phyloP scores from a whole-genome alignment of 2,329 filamentous ascomycete species.

The Colletotrichum australisinense region DNA sequence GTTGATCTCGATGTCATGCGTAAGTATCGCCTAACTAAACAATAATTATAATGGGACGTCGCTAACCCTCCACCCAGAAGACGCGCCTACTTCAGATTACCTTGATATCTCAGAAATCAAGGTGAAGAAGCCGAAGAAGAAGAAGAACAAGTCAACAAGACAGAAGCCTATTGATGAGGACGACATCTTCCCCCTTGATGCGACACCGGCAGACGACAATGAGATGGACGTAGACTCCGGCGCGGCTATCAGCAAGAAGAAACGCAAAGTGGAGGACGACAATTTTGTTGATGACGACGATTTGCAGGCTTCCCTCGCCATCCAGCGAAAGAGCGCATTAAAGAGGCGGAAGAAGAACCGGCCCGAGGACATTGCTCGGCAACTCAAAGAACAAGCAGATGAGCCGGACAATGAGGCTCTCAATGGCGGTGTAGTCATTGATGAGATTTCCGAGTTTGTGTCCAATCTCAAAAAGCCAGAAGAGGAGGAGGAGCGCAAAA shows the following conservation, averaged over 20 bases:
- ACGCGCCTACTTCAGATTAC: conserved; percentile 85
- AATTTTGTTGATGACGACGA: conserved; percentile 92
- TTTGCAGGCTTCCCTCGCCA: conserved; percentile 84
- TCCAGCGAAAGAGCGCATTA: conserved; percentile 84
- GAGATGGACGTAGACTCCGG: conserved; percentile 82
- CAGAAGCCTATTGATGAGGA: conserved; percentile 76
- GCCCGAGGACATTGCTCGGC: conserved; percentile 87
- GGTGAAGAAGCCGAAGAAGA: conserved; percentile 95
- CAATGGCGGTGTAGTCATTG: conserved; percentile 81
- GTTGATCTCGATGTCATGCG: conserved; percentile 85
- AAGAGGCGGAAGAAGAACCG: conserved; percentile 92
- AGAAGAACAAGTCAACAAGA: conserved; percentile 82
- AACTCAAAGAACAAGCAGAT: conserved; percentile 75
- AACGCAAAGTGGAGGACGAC: conserved; percentile 72
- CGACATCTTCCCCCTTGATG: conserved; percentile 63
- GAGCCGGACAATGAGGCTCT: conserved; percentile 60
- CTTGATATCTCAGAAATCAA: conserved; percentile 88
- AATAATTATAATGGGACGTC: conserved; percentile 33
- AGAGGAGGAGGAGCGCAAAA: conserved; percentile 66
- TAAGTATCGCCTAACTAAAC: conserved; percentile 44
- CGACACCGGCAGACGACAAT: conserved; percentile 52
- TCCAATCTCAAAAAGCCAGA: conserved; percentile 81
- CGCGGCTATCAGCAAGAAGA: conserved; percentile 62
- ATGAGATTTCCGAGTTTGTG: conserved; percentile 95
- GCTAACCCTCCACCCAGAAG: conserved; percentile 59